A percentile compares a stretch with the other conserved stretches of the same genome.
Conservation (phyloP, 768 basidiomycete species). For the Hortiboletus campestris region DNA sequence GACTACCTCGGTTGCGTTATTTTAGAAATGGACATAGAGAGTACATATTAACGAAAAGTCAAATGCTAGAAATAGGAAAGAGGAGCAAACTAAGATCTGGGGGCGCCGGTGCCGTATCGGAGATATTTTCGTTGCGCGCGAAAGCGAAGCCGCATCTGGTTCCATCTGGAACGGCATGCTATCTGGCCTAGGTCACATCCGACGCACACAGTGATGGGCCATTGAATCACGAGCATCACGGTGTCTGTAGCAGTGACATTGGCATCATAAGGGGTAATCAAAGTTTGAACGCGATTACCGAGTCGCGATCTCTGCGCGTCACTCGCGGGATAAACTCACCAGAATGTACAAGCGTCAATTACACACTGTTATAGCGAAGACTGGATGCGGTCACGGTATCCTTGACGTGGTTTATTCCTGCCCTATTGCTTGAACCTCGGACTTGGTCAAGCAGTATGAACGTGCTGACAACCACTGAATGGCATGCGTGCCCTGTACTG, state of each 20-base stretch:
- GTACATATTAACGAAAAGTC: slow-evolving; percentile 27
- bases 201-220: slow-evolving; percentile 8
- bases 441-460: neutral
- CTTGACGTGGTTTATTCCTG: neutral
- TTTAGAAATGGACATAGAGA: slow-evolving; percentile 25
- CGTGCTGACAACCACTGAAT: neutral
- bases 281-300: slow-evolving; percentile 18
- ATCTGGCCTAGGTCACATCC: slow-evolving; percentile 5
- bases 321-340: slow-evolving; percentile 21
- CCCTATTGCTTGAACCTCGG: neutral
- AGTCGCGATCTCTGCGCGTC: slow-evolving; percentile 14
- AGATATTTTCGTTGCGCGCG: slow-evolving; percentile 13
- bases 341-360: slow-evolving; percentile 8
- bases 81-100: slow-evolving; percentile 6
- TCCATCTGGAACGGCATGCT: slow-evolving; percentile 10
- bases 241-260: slow-evolving; percentile 11
- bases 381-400: slow-evolving; percentile 14
- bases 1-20: slow-evolving; percentile 28
- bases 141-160: slow-evolving; percentile 14
- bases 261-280: slow-evolving; percentile 20
- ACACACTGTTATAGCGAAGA: slow-evolving; percentile 2
- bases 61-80: slow-evolving; percentile 28
- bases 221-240: slow-evolving; percentile 9
- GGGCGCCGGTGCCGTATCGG: slow-evolving; percentile 22
- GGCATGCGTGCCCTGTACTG: neutral